Percentiles rank a stretch among this genome's conserved stretches.
Conservation (phyloP, 805 yeast genomes). For the Lachancea sp. region DNA sequence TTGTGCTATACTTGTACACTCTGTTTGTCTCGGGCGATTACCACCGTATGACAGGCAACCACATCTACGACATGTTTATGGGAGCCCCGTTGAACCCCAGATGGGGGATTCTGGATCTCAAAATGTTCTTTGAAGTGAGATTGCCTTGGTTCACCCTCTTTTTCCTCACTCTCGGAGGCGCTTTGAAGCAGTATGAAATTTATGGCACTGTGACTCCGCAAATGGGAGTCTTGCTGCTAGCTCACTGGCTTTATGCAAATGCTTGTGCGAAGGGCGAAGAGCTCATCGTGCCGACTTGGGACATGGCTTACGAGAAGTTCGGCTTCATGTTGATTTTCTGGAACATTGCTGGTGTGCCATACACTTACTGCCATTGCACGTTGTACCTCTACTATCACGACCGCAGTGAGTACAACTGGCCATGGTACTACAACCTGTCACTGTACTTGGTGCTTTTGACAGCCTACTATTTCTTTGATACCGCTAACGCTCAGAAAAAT, state of each 20-base stretch:
- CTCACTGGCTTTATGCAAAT: constrained; percentile 92
- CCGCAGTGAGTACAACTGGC: constrained; percentile 77
- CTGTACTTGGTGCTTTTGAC: constrained; percentile 51
- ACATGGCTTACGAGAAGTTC: constrained; percentile 97
- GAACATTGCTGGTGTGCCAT: constrained; percentile 99
- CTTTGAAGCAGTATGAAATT: constrained; percentile 69
- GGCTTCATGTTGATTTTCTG: constrained; percentile 99
- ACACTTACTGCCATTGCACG: constrained; percentile 93
- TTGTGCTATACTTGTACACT: constrained; percentile 64
- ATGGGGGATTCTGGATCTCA: constrained; percentile 83
- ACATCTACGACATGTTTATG: constrained; percentile 86
- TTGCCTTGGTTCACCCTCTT: constrained; percentile 92
- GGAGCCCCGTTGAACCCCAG: constrained; percentile 97
- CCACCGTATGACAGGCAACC: constrained; percentile 88
- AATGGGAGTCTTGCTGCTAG: constrained; percentile 63
- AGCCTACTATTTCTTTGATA: constrained; percentile 91
- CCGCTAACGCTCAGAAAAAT: constrained; percentile 92
- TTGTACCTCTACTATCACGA: constrained; percentile 75
- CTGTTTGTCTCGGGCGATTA: constrained; percentile 62
- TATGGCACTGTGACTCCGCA: constrained; percentile 80
- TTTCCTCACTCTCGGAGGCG: constrained; percentile 68
- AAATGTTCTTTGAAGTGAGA: constrained; percentile 96
- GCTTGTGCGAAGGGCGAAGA: constrained; percentile 98
- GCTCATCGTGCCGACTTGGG: constrained; percentile 96
- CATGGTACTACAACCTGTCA: constrained; percentile 49